A percentile compares a stretch with the other conserved stretches of the same genome.
phyloP scores from a whole-genome alignment of 768 basidiomycete genomes.

The Psilocybe tampanensis region DNA sequence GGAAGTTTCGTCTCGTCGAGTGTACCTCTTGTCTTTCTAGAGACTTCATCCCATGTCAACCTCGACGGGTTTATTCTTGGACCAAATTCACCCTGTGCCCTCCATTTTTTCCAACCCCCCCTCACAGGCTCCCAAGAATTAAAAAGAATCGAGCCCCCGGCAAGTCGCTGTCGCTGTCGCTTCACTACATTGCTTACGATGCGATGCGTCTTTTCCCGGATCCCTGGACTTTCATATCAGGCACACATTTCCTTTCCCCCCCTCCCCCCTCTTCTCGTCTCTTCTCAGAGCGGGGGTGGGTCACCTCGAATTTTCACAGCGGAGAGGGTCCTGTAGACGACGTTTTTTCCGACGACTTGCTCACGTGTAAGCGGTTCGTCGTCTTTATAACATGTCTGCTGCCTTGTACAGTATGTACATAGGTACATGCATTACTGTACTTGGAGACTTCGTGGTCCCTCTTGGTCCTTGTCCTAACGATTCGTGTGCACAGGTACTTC shows the following conservation, averaged over 20 bases:
- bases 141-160: neutral
- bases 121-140: too few relatives aligned
- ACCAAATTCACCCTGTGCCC: neutral
- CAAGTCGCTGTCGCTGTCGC: too few relatives aligned
- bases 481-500: neutral
- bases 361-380: neutral
- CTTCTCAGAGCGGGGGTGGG: too few relatives aligned
- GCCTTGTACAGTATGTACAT: too few relatives aligned
- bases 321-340: neutral
- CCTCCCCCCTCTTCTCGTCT: too few relatives aligned
- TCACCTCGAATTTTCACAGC: too few relatives aligned
- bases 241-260: too few relatives aligned
- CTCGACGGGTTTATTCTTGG: neutral
- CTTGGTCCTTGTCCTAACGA: neutral
- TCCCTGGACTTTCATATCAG: too few relatives aligned
- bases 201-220: slow-evolving; percentile 7
- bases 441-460: too few relatives aligned
- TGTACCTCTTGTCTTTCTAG: neutral
- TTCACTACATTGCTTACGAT: too few relatives aligned
- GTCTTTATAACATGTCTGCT: neutral
- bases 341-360: neutral
- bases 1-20: neutral
- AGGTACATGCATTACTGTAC: too few relatives aligned
- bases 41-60: neutral
- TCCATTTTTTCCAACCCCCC: neutral